phyloP scores from a whole-genome alignment of 345 rosid species.

The Dimocarpus longan region DNA sequence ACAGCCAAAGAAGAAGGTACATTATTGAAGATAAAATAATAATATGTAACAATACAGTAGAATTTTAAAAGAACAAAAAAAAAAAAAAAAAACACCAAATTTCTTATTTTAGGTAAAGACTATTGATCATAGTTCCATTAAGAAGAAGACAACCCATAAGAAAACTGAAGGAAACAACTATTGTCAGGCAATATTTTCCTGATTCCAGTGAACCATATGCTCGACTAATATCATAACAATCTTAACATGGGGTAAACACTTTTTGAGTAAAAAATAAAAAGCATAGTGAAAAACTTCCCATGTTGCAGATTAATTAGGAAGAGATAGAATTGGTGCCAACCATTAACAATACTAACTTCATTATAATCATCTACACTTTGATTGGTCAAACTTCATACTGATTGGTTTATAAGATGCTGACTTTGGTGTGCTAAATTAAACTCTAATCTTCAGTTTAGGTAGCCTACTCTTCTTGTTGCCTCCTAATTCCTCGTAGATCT shows the following conservation, averaged over 20 bases:
- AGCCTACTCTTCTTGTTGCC: slow-evolving; percentile 11
- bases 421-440: background rate
- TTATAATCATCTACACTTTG: slow-evolving; percentile 5
- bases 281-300: no score
- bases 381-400: background rate
- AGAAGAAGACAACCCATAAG: background rate
- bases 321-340: background rate
- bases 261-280: background rate
- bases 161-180: background rate
- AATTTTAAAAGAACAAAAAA: background rate
- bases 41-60: background rate
- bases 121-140: background rate
- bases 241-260: background rate
- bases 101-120: background rate
- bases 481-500: background rate
- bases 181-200: background rate
- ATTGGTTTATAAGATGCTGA: slow-evolving; percentile 1
- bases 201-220: background rate
- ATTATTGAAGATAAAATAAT: slow-evolving; percentile 33
- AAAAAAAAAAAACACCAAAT: background rate
- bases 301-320: no score
- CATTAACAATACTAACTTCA: slow-evolving; percentile 8
- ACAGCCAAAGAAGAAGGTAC: slow-evolving; percentile 49
- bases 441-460: slow-evolving; percentile 12
- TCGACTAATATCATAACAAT: slow-evolving; percentile 1